phyloP scores from a whole-genome alignment of 169 alveolate genomes.

The Plasmodium cynomolgi region DNA sequence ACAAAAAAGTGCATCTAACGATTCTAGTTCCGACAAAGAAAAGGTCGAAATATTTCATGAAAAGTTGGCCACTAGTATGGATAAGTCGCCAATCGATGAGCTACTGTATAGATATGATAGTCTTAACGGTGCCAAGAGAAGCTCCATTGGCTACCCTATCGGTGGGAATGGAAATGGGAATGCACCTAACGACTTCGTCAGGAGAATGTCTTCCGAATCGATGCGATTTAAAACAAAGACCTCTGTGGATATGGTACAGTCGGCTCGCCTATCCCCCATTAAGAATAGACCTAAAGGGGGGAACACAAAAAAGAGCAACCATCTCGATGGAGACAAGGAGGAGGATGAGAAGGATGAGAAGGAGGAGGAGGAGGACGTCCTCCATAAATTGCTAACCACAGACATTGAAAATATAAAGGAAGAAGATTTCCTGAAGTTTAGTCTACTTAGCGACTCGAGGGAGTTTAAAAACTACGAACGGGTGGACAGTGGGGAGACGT shows the following conservation, averaged over 20 bases:
- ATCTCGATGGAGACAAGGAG: neutral
- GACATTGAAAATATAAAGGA: slow-evolving; percentile 5
- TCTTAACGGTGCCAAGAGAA: neutral
- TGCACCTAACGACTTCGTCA: neutral
- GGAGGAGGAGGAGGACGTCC: neutral
- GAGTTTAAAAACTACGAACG: neutral
- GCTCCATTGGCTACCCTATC: neutral
- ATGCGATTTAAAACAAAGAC: slow-evolving; percentile 23
- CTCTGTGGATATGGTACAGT: slow-evolving; percentile 17
- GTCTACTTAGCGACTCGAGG: neutral
- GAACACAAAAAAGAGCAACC: neutral
- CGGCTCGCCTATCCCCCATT: slow-evolving; percentile 47
- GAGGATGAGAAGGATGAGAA: neutral
- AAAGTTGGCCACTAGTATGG: neutral
- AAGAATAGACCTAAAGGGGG: neutral
- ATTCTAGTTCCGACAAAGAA: neutral
- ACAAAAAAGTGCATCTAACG: slow-evolving; percentile 26
- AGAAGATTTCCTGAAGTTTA: slow-evolving; percentile 3
- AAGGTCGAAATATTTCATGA: neutral
- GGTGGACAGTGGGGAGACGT: neutral
- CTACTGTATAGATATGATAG: slow-evolving; percentile 30
- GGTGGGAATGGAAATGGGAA: neutral
- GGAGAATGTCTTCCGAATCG: slow-evolving; percentile 26
- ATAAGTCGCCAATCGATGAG: slow-evolving; percentile 56
- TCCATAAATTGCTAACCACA: neutral